Percentiles rank a stretch among this genome's conserved stretches.
phyloP scores from a whole-genome alignment of 495 filamentous ascomycete species.

The Penicillium argentinense region DNA sequence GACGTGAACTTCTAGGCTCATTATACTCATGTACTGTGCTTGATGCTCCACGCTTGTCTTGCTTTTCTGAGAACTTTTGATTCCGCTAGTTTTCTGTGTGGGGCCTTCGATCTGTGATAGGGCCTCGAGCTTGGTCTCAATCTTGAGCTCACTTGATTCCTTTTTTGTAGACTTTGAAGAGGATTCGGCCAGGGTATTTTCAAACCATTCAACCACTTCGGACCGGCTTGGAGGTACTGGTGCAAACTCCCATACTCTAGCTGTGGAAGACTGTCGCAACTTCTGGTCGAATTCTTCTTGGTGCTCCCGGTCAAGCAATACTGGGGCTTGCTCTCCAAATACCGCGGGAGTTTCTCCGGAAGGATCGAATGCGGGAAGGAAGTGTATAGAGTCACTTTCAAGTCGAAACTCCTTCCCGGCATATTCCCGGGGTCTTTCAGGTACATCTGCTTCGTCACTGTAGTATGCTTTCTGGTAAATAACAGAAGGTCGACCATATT shows the following conservation, averaged over 20 bases:
- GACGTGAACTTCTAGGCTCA: constrained; percentile 95
- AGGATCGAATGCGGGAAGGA: constrained; percentile 76
- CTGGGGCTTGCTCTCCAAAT: constrained; percentile 50
- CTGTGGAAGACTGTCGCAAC: constrained; percentile 38
- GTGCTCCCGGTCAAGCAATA: constrained; percentile 45
- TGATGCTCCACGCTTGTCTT: constrained; percentile 80
- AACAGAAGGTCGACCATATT: constrained; percentile 48
- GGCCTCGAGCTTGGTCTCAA: constrained; percentile 27
- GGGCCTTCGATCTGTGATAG: constrained; percentile 87
- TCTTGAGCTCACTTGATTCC: neutral
- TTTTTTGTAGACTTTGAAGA: constrained; percentile 1
- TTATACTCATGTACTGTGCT: constrained; percentile 91
- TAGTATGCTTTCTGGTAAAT: constrained; percentile 89
- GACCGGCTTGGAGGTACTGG: constrained; percentile 63
- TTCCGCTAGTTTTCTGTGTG: constrained; percentile 80
- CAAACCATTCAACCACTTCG: constrained; percentile 72
- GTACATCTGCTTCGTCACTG: constrained; percentile 82
- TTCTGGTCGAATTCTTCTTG: constrained; percentile 50
- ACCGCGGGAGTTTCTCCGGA: constrained; percentile 55
- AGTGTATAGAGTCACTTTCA: constrained; percentile 70
- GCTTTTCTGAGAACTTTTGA: constrained; percentile 82
- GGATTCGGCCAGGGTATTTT: constrained; percentile 12
- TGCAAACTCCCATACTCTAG: constrained; percentile 44
- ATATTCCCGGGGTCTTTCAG: constrained; percentile 75
- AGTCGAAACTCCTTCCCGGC: constrained; percentile 85